These are phyloP conservation scores for Populus ilicifolia DNA, from an alignment of 345 rosid genomes.

Conservation along the genomic window DNA sequence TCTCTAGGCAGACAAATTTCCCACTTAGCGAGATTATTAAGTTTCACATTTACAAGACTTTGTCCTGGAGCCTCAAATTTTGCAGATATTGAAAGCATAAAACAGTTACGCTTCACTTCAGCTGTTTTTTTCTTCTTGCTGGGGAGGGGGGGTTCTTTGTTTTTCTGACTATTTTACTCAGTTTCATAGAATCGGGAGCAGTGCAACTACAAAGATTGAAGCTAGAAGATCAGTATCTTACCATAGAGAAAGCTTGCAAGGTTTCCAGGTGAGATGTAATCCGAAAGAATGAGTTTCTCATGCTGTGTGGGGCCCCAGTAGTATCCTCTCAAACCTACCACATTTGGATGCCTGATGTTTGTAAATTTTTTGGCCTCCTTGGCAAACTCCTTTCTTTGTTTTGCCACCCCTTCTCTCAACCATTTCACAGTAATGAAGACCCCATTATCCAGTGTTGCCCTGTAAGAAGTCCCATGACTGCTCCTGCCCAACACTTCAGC, in stretches of 20 bases:
- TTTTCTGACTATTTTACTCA: not conserved
- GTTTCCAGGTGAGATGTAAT: slow-evolving; percentile 89
- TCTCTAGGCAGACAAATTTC: not conserved
- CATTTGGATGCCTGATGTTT: slow-evolving; percentile 94
- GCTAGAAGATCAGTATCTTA: slow-evolving; percentile 28
- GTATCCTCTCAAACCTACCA: slow-evolving; percentile 89
- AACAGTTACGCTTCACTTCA: not conserved
- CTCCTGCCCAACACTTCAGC: slow-evolving; percentile 97
- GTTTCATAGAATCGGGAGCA: not conserved
- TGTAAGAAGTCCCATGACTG: slow-evolving; percentile 96
- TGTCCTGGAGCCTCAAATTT: not conserved
- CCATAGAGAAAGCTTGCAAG: slow-evolving; percentile 97
- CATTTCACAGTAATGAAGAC: slow-evolving; percentile 86
- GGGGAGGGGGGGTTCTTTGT: too few species aligned
- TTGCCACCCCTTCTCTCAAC: slow-evolving; percentile 98
- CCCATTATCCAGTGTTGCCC: slow-evolving; percentile 88
- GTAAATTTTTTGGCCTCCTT: slow-evolving; percentile 96
- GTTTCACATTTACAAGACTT: not conserved
- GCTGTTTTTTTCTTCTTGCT: not conserved
- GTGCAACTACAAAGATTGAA: not conserved
- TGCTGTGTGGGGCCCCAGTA: slow-evolving; percentile 99
- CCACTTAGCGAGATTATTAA: not conserved
- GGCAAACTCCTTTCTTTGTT: slow-evolving; percentile 91
- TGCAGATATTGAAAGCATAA: not conserved
- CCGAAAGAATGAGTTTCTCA: slow-evolving; percentile 96